A percentile compares a stretch with the other conserved stretches of the same genome.
These are phyloP conservation scores for Nothophoma quercina DNA, from an alignment of 2,329 filamentous ascomycete species.

Conservation along the genomic window DNA sequence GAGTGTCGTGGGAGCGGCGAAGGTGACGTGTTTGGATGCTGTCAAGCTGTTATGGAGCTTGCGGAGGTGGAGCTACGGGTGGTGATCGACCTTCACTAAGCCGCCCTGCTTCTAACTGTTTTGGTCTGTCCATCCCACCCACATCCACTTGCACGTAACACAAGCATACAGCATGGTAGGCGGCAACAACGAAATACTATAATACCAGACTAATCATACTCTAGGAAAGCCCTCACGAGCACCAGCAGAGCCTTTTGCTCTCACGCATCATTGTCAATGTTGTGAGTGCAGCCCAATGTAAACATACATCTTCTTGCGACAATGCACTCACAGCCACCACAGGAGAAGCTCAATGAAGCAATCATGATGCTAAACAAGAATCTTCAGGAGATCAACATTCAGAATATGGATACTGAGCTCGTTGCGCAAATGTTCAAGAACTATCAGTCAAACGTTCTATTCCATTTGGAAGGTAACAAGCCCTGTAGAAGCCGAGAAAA, in stretches of 20 bases:
- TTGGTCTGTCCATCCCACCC: constrained; percentile 35
- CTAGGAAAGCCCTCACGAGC: constrained; percentile 94
- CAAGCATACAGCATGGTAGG: constrained; percentile 43
- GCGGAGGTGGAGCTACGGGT: constrained; percentile 31
- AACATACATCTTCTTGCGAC: background rate
- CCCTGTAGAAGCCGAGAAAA: background rate
- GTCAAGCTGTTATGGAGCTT: constrained; percentile 21
- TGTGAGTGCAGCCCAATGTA: constrained; percentile 63
- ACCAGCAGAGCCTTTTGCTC: constrained; percentile 92
- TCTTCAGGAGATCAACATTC: constrained; percentile 94
- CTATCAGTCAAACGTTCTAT: constrained; percentile 96
- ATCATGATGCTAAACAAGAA: constrained; percentile 91
- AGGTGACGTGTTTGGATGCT: constrained; percentile 6
- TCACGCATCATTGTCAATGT: constrained; percentile 98
- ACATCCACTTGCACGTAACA: constrained; percentile 30
- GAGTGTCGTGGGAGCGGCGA: background rate
- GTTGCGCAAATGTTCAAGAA: constrained; percentile 99
- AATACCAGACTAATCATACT: constrained; percentile 18
- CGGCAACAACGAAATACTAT: too few species aligned
- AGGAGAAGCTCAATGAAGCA: constrained; percentile 98
- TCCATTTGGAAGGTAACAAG: constrained; percentile 87
- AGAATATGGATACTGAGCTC: constrained; percentile 98
- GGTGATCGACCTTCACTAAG: constrained; percentile 23
- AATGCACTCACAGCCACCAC: constrained; percentile 9
- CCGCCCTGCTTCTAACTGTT: constrained; percentile 35